phyloP scores from a whole-genome alignment of 371 early-diverging fungal species.

The Mortierella sp. region DNA sequence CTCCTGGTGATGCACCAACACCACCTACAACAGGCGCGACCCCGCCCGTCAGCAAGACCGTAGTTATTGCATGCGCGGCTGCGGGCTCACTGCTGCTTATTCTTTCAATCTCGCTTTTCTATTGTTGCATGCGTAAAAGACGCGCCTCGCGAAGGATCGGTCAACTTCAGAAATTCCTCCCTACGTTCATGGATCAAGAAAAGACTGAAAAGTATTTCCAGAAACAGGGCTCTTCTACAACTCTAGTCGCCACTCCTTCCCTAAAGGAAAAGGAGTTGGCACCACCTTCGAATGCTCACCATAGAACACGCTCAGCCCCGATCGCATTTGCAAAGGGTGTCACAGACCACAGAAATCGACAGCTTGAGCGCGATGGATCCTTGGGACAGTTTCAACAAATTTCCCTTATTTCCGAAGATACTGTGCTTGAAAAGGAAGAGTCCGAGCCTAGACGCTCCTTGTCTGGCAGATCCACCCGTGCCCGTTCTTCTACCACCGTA shows the following conservation, averaged over 20 bases:
- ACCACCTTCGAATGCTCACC: constrained; percentile 37
- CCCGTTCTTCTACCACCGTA: constrained; percentile 20
- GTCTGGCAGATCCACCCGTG: constrained; percentile 15
- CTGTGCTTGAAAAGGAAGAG: constrained; percentile 22
- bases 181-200: constrained; percentile 54
- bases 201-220: constrained; percentile 52
- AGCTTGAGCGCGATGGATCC: constrained; percentile 45
- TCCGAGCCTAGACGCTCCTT: constrained; percentile 17
- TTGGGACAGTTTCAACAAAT: constrained; percentile 56
- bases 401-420: constrained; percentile 36
- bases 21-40: neutral
- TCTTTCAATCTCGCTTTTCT: constrained; percentile 28
- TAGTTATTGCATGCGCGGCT: constrained; percentile 16
- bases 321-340: constrained; percentile 44
- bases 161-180: constrained; percentile 48
- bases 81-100: constrained; percentile 34
- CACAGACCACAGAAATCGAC: constrained; percentile 41
- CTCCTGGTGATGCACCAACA: constrained; percentile 14
- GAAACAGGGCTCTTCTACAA: constrained; percentile 26
- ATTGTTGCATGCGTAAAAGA: constrained; percentile 42
- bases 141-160: constrained; percentile 48
- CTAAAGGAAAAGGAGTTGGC: constrained; percentile 8
- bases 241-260: constrained; percentile 13
- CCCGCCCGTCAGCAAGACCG: constrained; percentile 3
- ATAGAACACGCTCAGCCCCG: constrained; percentile 39